These are phyloP conservation scores for Petunia secreta DNA, from an alignment of 257 asterid genomes.

Conservation along the genomic window DNA sequence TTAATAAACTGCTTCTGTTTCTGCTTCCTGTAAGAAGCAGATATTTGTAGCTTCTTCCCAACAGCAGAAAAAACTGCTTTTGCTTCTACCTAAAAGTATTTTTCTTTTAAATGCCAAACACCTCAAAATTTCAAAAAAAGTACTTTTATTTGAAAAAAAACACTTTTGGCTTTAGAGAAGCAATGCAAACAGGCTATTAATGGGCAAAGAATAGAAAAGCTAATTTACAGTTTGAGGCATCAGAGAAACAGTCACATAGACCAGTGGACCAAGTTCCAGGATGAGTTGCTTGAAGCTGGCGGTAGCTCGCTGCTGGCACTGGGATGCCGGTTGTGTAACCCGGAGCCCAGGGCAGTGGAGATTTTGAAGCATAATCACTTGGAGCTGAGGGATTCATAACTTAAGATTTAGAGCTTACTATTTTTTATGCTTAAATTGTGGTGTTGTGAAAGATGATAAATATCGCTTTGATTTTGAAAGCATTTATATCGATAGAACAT, in stretches of 20 bases:
- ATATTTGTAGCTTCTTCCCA: no score
- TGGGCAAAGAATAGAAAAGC: not conserved
- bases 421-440: not conserved
- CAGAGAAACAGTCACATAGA: constrained; percentile 47
- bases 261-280: constrained; percentile 50
- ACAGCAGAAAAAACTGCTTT: no score
- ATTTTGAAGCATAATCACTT: not conserved
- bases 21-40: no score
- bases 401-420: not conserved
- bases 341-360: not conserved
- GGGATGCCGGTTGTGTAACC: not conserved
- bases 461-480: no score
- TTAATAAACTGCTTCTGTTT: no score
- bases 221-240: constrained; percentile 46
- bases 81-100: no score
- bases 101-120: no score
- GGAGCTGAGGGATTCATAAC: constrained; percentile 14
- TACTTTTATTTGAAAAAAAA: no score
- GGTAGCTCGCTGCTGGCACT: not conserved
- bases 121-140: no score
- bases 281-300: constrained; percentile 15
- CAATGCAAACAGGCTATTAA: not conserved
- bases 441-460: no score
- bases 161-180: no score
- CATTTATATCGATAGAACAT: no score